phyloP scores from a whole-genome alignment of 441 rosid genomes.

The Syzygium malaccense region DNA sequence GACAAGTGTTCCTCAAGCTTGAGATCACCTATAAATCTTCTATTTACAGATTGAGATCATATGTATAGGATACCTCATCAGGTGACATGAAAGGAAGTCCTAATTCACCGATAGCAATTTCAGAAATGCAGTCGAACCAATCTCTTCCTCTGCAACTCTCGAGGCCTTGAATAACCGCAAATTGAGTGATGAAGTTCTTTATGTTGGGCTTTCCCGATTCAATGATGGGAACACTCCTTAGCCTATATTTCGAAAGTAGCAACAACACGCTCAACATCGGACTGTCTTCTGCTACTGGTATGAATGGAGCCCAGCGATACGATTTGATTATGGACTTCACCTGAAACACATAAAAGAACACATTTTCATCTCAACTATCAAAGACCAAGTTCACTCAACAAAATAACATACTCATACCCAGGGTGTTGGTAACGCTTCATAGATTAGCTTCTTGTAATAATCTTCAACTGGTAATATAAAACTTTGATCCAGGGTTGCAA shows the following conservation, averaged over 20 bases:
- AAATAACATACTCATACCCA: background rate
- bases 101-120: conserved; percentile 49
- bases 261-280: conserved; percentile 82
- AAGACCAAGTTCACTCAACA: background rate
- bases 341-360: conserved; percentile 21
- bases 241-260: conserved; percentile 75
- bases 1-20: background rate
- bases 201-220: conserved; percentile 59
- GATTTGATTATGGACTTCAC: conserved; percentile 66
- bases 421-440: background rate
- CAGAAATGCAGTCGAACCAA: conserved; percentile 76
- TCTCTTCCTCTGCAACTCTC: conserved; percentile 83
- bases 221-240: conserved; percentile 73
- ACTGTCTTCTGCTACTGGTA: conserved; percentile 64
- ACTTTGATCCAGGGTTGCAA: background rate
- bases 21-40: background rate
- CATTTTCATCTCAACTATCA: background rate
- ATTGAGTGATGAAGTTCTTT: conserved; percentile 78
- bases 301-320: conserved; percentile 74
- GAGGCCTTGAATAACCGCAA: conserved; percentile 74
- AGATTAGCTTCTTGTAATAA: background rate
- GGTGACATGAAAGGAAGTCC: conserved; percentile 84
- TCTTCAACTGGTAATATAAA: background rate
- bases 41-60: background rate
- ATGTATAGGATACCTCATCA: conserved; percentile 30